Percentiles rank a stretch among this genome's conserved stretches.
phyloP scores from a whole-genome alignment of 805 yeast species.

The Wickerhamomyces subpelliculosus region DNA sequence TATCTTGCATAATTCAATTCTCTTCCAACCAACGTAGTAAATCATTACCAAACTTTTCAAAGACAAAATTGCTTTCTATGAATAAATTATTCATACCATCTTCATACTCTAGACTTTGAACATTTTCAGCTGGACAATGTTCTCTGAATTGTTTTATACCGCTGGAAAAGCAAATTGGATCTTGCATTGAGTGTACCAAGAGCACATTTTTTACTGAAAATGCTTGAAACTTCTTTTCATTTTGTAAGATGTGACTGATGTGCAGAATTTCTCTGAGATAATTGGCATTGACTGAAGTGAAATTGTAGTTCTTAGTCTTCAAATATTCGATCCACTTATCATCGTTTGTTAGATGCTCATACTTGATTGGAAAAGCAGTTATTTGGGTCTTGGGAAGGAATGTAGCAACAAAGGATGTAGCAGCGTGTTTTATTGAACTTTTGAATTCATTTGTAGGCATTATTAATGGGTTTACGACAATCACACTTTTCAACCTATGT shows the following conservation, averaged over 20 bases:
- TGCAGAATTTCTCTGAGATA: conserved; percentile 3
- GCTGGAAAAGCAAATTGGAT: conserved; percentile 3
- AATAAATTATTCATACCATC: conserved; percentile 15
- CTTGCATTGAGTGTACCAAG: conserved; percentile 10
- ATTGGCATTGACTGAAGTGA: conserved; percentile 3
- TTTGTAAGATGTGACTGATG: background rate
- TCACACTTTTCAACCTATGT: conserved; percentile 10
- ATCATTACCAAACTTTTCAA: conserved; percentile 9
- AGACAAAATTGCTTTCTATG: conserved; percentile 14
- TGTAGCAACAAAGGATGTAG: conserved; percentile 2
- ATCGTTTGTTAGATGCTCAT: conserved; percentile 1
- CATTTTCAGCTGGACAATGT: conserved; percentile 8
- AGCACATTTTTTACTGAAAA: conserved; percentile 10
- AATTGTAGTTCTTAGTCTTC: conserved; percentile 1
- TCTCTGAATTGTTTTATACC: conserved; percentile 6
- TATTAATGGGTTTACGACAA: conserved; percentile 14
- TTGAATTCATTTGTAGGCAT: conserved; percentile 3
- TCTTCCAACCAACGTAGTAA: conserved; percentile 14
- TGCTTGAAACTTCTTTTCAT: conserved; percentile 1
- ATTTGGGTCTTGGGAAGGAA: too few species aligned
- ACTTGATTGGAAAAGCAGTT: conserved; percentile 3
- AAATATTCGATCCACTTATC: conserved; percentile 7
- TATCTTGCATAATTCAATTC: too few species aligned
- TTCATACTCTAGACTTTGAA: conserved; percentile 8
- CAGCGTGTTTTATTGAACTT: background rate